Evolutionary conservation across 768 basidiomycete genomes (phyloP).

Genomic region (Lentinula sp.): DNA sequence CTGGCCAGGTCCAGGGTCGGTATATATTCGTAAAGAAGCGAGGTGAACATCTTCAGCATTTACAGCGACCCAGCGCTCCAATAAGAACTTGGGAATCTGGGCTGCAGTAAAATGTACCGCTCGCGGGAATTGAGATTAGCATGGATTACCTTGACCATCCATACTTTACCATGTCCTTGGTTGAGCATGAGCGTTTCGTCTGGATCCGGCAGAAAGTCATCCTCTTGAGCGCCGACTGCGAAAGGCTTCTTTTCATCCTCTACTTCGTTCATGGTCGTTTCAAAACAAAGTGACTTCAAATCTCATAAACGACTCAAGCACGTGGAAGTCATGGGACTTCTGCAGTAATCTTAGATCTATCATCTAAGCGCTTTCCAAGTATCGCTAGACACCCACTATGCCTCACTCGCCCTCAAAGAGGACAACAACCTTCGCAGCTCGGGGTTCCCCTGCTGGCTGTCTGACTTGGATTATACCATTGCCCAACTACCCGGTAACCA

Average conservation of each 20-base stretch:
- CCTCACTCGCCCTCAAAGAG: no score
- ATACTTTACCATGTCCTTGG: conserved; percentile 68
- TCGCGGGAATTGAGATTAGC: background rate
- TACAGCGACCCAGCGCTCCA: conserved; percentile 81
- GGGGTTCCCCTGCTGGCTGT: no score
- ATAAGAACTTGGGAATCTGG: conserved; percentile 81
- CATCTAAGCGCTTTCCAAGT: no score
- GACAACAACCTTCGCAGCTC: no score
- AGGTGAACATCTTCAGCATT: conserved; percentile 72
- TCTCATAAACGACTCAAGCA: background rate
- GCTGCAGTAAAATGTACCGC: background rate
- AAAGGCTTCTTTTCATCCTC: conserved; percentile 75
- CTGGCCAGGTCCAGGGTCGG: conserved; percentile 35
- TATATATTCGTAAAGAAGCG: conserved; percentile 81
- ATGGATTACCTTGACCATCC: conserved; percentile 77
- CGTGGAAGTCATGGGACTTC: background rate
- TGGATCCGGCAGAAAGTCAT: conserved; percentile 68
- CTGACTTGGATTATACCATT: no score
- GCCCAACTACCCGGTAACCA: no score
- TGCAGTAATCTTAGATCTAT: no score
- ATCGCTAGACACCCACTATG: no score
- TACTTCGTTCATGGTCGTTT: conserved; percentile 23
- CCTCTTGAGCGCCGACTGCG: conserved; percentile 40
- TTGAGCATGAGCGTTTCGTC: conserved; percentile 80
- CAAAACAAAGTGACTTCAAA: background rate